A percentile compares a stretch with the other conserved stretches of the same genome.
Evolutionary conservation across 495 filamentous ascomycete species (phyloP).

Genomic region (Penicillium lividum): DNA sequence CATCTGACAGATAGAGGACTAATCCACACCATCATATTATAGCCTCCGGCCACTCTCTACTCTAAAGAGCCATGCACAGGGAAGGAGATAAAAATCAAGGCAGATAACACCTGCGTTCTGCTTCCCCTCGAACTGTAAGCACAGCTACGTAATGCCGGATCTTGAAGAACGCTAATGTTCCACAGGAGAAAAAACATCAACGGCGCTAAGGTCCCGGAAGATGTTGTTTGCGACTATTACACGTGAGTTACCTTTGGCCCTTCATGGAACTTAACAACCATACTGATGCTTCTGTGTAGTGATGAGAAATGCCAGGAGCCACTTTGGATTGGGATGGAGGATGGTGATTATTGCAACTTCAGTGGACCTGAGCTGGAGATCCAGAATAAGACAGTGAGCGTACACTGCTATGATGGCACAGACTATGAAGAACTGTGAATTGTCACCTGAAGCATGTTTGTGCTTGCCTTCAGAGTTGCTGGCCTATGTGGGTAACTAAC

Average conservation of each 20-base stretch:
- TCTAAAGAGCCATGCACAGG: background rate
- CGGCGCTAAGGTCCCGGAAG: background rate
- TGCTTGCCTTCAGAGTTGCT: background rate
- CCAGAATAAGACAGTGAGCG: background rate
- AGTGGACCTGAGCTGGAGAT: background rate
- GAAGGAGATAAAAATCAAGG: background rate
- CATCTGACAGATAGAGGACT: background rate
- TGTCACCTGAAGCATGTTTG: background rate
- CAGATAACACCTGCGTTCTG: background rate
- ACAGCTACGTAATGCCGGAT: no score
- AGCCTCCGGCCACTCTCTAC: background rate
- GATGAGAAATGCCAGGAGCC: background rate
- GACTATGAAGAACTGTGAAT: background rate
- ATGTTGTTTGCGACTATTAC: slow-evolving; percentile 2
- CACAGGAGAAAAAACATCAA: background rate
- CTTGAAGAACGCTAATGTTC: background rate
- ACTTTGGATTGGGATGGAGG: slow-evolving; percentile 4
- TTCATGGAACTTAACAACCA: background rate
- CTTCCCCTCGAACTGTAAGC: background rate
- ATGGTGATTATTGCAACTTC: background rate
- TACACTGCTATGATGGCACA: background rate
- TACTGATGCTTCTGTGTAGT: background rate
- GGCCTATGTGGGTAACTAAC: background rate
- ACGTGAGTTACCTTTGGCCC: background rate
- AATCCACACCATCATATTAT: background rate